Conservation (phyloP, 257 asterid genomes). For the Galeopsis tetrahit region DNA sequence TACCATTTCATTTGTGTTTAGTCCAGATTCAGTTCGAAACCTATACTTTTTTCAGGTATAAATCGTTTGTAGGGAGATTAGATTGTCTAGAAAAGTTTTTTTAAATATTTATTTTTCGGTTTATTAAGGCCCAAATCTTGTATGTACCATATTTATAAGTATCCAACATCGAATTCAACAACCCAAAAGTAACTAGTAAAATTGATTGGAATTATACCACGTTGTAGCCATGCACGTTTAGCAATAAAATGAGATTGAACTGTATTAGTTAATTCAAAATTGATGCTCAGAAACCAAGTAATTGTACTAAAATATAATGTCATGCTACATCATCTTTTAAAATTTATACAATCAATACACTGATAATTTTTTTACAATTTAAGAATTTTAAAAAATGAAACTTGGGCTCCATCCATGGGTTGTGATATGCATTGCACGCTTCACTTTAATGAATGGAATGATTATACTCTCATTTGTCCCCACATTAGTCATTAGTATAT, state of each 20-base stretch:
- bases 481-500: constrained; percentile 17
- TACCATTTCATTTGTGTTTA: too few relatives aligned
- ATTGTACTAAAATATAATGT: not conserved
- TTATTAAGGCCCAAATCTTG: too few relatives aligned
- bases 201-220: not conserved
- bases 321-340: not conserved
- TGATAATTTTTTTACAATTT: not conserved
- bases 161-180: not conserved
- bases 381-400: not conserved
- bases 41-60: too few relatives aligned
- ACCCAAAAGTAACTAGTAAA: not conserved
- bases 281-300: not conserved
- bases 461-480: constrained; percentile 42
- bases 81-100: too few relatives aligned
- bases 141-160: too few relatives aligned
- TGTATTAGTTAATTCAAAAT: not conserved
- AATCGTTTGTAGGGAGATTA: too few relatives aligned
- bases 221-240: not conserved
- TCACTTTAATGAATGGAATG: constrained; percentile 39
- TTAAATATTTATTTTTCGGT: too few relatives aligned
- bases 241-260: not conserved
- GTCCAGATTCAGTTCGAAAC: too few relatives aligned
- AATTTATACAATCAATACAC: too few relatives aligned
- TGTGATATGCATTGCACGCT: constrained; percentile 36
- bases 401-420: not conserved